Conservation (phyloP, 1,139 yeast genomes). For the Saccharomyces hybrid region DNA sequence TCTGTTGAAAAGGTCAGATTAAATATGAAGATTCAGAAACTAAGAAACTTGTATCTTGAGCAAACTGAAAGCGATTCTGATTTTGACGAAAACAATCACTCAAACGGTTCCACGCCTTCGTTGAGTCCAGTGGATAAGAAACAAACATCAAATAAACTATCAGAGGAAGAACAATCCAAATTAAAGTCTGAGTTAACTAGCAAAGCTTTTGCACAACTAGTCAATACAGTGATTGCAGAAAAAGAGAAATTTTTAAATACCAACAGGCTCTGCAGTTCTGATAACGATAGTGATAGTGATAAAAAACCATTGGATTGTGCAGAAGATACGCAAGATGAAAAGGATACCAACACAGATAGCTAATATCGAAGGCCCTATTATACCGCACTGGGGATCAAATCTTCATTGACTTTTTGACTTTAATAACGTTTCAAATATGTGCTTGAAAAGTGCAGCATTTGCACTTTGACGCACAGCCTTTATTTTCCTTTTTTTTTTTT, state of each 20-base stretch:
- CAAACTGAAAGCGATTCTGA: constrained; percentile 41
- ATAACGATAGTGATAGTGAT: background rate
- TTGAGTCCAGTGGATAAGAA: constrained; percentile 12
- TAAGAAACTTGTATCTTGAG: constrained; percentile 42
- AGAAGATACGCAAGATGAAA: background rate
- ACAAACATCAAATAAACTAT: constrained; percentile 12
- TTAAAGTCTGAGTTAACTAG: constrained; percentile 33
- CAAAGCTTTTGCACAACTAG: constrained; percentile 64
- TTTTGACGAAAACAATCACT: constrained; percentile 14
- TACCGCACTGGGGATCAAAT: background rate
- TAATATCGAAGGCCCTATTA: background rate
- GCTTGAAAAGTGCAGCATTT: background rate
- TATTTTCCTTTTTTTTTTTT: background rate
- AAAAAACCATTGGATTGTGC: background rate
- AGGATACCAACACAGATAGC: background rate
- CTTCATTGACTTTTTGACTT: background rate
- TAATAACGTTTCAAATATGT: background rate
- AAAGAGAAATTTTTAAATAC: constrained; percentile 48
- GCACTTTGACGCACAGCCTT: background rate
- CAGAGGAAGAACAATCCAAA: constrained; percentile 13
- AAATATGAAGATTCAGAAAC: constrained; percentile 61
- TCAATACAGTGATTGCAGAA: constrained; percentile 60
- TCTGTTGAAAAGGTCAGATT: constrained; percentile 77
- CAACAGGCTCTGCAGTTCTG: background rate
- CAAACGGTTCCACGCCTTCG: constrained; percentile 9